These are phyloP conservation scores for Suillus luteus DNA, from an alignment of 768 basidiomycete genomes.

Conservation along the genomic window DNA sequence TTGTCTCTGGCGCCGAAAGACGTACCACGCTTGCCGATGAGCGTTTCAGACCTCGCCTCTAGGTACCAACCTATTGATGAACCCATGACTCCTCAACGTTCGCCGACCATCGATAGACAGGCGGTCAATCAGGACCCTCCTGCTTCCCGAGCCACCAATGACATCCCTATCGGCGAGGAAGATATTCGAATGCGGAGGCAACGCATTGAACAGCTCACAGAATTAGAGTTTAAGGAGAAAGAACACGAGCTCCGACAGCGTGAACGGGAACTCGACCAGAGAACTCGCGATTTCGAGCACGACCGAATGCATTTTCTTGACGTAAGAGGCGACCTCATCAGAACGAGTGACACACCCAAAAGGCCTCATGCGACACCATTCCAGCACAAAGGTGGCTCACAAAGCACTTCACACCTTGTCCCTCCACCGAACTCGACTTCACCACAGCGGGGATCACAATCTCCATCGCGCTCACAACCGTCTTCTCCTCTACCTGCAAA, in stretches of 20 bases:
- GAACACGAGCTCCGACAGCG: constrained; percentile 53
- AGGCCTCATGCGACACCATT: constrained; percentile 27
- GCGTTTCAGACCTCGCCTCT: constrained; percentile 63
- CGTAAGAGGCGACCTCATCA: constrained; percentile 29
- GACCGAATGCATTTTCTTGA: constrained; percentile 49
- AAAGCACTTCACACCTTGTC: constrained; percentile 31
- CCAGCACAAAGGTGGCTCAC: constrained; percentile 32
- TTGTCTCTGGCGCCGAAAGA: constrained; percentile 60
- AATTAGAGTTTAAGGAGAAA: constrained; percentile 55
- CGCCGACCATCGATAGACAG: constrained; percentile 36
- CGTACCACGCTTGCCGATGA: constrained; percentile 61
- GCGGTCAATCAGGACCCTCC: constrained; percentile 27
- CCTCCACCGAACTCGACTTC: constrained; percentile 15
- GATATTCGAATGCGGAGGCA: constrained; percentile 38
- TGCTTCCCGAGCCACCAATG: constrained; percentile 19
- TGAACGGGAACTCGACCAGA: constrained; percentile 56
- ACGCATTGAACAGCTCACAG: constrained; percentile 51
- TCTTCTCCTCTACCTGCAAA: constrained; percentile 28
- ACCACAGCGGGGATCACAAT: constrained; percentile 28
- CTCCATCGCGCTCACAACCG: constrained; percentile 30
- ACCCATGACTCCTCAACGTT: constrained; percentile 44
- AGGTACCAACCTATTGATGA: constrained; percentile 55
- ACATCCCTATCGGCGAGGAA: constrained; percentile 22
- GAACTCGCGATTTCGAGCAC: constrained; percentile 56
- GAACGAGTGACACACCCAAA: constrained; percentile 32